Conservation (phyloP, 1,284 basidiomycete species). For the Naganishia liquefaciens region DNA sequence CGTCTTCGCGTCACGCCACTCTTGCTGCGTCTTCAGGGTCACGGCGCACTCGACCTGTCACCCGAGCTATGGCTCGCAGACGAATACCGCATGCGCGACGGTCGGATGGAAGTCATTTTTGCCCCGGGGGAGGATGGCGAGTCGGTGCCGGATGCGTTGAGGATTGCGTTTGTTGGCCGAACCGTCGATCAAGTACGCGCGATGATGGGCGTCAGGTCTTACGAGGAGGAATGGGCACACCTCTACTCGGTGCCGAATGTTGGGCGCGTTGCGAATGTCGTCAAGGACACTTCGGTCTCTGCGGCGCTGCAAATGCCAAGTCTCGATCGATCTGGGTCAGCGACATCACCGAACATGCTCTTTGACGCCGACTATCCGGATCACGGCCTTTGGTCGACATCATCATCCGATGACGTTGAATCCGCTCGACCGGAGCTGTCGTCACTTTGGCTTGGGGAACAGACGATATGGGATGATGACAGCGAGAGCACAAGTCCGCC, state of each 20-base stretch:
- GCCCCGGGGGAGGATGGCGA: slow-evolving; percentile 7
- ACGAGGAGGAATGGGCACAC: slow-evolving; percentile 16
- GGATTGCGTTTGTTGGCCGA: slow-evolving; percentile 3
- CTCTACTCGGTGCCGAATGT: slow-evolving; percentile 17
- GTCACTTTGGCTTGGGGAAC: slow-evolving; percentile 22
- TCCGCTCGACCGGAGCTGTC: slow-evolving; percentile 15
- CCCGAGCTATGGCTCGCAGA: slow-evolving; percentile 15
- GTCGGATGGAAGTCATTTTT: slow-evolving; percentile 23
- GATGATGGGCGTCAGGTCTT: slow-evolving; percentile 2
- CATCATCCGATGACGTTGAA: not conserved
- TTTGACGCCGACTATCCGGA: slow-evolving; percentile 19
- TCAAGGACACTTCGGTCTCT: not conserved
- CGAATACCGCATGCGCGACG: slow-evolving; percentile 8
- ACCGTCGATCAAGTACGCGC: slow-evolving; percentile 13
- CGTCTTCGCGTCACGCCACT: slow-evolving; percentile 18
- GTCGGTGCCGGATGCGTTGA: slow-evolving; percentile 10
- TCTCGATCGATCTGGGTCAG: slow-evolving; percentile 11
- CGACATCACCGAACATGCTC: not conserved
- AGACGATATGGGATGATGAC: slow-evolving; percentile 7
- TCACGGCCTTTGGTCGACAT: slow-evolving; percentile 15
- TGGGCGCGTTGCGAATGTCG: not conserved
- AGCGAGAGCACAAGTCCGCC: slow-evolving; percentile 24
- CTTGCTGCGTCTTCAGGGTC: slow-evolving; percentile 6
- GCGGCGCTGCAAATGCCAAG: slow-evolving; percentile 16
- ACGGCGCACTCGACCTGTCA: slow-evolving; percentile 18